phyloP scores from a whole-genome alignment of 176 grass and related monocot genomes.

The Guadua angustifolia region DNA sequence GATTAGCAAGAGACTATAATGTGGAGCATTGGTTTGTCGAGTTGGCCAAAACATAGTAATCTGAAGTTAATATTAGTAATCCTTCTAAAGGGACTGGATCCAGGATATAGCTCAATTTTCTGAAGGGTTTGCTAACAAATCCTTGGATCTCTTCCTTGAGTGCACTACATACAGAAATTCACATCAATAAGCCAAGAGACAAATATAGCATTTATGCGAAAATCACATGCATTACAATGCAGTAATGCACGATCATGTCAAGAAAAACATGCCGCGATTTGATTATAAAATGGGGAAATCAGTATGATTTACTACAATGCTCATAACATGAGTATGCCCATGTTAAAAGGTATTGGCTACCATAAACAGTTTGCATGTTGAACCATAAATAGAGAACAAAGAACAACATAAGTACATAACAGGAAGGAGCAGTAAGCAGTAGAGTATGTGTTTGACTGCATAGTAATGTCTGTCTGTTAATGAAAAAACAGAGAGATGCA shows the following conservation, averaged over 20 bases:
- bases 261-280: background rate
- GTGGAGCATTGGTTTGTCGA: background rate
- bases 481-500: background rate
- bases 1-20: background rate
- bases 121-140: too few species aligned
- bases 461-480: background rate
- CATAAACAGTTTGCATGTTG: background rate
- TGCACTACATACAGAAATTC: conserved; percentile 46
- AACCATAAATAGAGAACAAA: background rate
- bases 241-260: background rate
- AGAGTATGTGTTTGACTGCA: background rate
- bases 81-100: too few species aligned
- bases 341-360: background rate
- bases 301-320: background rate
- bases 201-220: background rate
- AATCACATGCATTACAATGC: background rate
- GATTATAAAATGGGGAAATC: background rate
- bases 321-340: background rate
- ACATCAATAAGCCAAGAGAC: conserved; percentile 20
- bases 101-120: too few species aligned
- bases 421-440: background rate
- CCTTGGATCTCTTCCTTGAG: conserved; percentile 99
- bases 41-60: background rate
- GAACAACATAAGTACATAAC: background rate
- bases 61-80: too few species aligned